These are phyloP conservation scores for Geosmithia flava DNA, from an alignment of 2,329 filamentous ascomycete genomes.

Conservation along the genomic window DNA sequence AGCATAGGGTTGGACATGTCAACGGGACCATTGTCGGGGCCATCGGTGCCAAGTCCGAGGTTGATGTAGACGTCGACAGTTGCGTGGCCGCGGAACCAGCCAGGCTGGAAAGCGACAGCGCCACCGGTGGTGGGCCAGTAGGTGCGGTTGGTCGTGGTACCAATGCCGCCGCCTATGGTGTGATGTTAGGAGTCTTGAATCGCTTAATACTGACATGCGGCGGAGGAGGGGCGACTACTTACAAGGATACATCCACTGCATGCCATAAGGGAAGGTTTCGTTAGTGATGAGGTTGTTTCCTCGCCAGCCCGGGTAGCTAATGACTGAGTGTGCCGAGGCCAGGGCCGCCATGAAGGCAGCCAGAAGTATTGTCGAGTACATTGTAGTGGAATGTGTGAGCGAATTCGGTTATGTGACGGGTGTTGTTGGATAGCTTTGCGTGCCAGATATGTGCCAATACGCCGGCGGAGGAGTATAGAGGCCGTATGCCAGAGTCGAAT, in stretches of 20 bases:
- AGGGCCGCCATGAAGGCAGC: constrained; percentile 33
- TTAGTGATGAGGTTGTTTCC: constrained; percentile 78
- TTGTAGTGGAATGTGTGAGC: constrained; percentile 15
- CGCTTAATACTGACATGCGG: neutral
- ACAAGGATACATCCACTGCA: constrained; percentile 97
- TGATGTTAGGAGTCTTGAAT: constrained; percentile 4
- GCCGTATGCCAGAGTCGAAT: too few relatives aligned
- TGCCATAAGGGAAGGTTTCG: constrained; percentile 70
- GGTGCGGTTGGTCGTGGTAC: constrained; percentile 67
- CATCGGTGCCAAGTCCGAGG: constrained; percentile 66
- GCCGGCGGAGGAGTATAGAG: too few relatives aligned
- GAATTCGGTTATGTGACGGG: neutral
- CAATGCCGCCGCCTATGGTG: constrained; percentile 66
- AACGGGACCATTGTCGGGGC: constrained; percentile 49
- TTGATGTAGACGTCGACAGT: constrained; percentile 83
- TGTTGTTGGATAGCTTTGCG: too few relatives aligned
- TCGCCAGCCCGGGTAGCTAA: constrained; percentile 78
- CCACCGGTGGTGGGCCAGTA: constrained; percentile 85
- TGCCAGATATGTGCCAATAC: too few relatives aligned
- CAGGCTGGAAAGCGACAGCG: constrained; percentile 80
- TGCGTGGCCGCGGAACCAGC: constrained; percentile 86
- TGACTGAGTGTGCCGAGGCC: constrained; percentile 61
- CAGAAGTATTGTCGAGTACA: constrained; percentile 31
- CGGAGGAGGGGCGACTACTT: constrained; percentile 22
- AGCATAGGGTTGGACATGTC: constrained; percentile 87